Percentiles rank a stretch among this genome's conserved stretches.
Conservation (phyloP, 768 basidiomycete genomes). For the Baorangia bicolor region DNA sequence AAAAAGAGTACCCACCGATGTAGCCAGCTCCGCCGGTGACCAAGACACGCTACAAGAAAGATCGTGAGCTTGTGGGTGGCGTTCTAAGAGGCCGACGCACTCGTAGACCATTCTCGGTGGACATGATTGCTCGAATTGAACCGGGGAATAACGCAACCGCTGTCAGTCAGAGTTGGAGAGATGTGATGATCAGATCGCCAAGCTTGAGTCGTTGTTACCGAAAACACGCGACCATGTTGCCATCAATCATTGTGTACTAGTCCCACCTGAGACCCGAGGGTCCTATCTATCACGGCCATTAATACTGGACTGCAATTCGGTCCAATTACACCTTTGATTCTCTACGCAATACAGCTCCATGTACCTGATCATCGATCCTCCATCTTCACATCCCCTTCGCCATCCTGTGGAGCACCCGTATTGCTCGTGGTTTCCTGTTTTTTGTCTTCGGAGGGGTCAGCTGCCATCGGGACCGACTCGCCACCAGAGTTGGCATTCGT, state of each 20-base stretch:
- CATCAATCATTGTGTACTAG: background rate
- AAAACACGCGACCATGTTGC: conserved; percentile 14
- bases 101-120: conserved; percentile 40
- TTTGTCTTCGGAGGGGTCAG: conserved; percentile 22
- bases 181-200: conserved; percentile 1
- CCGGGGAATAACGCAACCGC: background rate
- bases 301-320: background rate
- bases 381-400: conserved; percentile 52
- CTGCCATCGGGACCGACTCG: conserved; percentile 33
- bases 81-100: conserved; percentile 36
- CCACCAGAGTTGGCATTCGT: conserved; percentile 23
- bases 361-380: conserved; percentile 34
- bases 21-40: conserved; percentile 87
- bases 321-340: background rate
- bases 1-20: conserved; percentile 56
- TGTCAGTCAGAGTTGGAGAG: background rate
- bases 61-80: conserved; percentile 7
- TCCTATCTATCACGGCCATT: background rate
- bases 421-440: conserved; percentile 23
- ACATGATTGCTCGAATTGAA: conserved; percentile 22
- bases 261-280: too few relatives aligned
- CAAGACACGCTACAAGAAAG: conserved; percentile 51
- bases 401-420: conserved; percentile 22
- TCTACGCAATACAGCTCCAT: background rate
- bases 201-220: conserved; percentile 1